These are phyloP conservation scores for Aspergillus heteromorphus DNA, from an alignment of 495 filamentous ascomycete genomes.

Conservation along the genomic window DNA sequence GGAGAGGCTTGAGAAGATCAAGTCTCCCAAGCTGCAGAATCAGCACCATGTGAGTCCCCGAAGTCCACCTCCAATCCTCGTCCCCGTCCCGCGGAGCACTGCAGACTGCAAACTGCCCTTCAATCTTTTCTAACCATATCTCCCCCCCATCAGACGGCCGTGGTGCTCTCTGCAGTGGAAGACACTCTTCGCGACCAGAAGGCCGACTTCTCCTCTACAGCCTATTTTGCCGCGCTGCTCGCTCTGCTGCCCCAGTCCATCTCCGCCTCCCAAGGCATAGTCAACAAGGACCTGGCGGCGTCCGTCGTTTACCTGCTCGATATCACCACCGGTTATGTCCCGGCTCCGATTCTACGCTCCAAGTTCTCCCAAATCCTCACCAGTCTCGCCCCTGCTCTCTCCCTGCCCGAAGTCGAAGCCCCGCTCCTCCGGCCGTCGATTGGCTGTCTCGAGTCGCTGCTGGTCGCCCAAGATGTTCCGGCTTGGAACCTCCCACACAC, in stretches of 20 bases:
- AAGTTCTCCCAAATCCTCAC: slow-evolving; percentile 93
- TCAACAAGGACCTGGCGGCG: slow-evolving; percentile 78
- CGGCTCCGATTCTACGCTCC: slow-evolving; percentile 75
- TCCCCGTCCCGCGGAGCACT: not conserved
- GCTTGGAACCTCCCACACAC: slow-evolving; percentile 82
- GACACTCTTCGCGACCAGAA: slow-evolving; percentile 85
- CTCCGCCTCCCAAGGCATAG: slow-evolving; percentile 51
- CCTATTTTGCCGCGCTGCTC: slow-evolving; percentile 94
- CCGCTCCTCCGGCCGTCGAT: slow-evolving; percentile 84
- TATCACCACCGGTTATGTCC: slow-evolving; percentile 74
- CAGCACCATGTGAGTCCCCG: slow-evolving; percentile 72
- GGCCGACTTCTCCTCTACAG: slow-evolving; percentile 74
- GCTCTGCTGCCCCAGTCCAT: slow-evolving; percentile 77
- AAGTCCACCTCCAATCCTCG: slow-evolving; percentile 3
- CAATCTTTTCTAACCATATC: slow-evolving; percentile 11
- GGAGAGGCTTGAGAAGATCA: slow-evolving; percentile 92
- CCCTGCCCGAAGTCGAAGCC: slow-evolving; percentile 76
- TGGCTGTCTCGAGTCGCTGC: slow-evolving; percentile 81
- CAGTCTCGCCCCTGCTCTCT: slow-evolving; percentile 75
- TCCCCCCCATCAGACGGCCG: slow-evolving; percentile 61
- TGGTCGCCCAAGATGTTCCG: slow-evolving; percentile 79
- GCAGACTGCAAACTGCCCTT: not conserved
- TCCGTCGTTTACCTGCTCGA: slow-evolving; percentile 96
- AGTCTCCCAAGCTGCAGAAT: slow-evolving; percentile 92
- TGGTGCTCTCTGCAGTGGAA: slow-evolving; percentile 86